Base-by-base conservation (phyloP, 129 eudicot species). In the Apium graveolens region DNA sequence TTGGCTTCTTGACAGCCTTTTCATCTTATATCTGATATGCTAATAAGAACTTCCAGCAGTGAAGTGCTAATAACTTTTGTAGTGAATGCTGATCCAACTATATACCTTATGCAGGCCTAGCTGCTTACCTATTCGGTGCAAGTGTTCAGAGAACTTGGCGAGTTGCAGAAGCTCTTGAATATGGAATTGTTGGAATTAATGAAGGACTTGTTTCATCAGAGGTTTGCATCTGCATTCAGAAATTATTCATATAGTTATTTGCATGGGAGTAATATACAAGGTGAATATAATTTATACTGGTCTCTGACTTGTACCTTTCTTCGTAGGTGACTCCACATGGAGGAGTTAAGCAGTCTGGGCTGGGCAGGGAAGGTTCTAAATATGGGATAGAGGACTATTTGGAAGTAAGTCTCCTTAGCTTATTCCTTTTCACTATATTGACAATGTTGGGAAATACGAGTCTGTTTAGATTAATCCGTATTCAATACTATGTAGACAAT, bases 361-460 rank as follows among this genome's bases (percentile, higher is more conserved):
- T 95, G 76, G 99, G 99, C 35, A 86, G 99, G 42, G 97, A 92
- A 90, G 99, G 96, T 80, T 95, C 97, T 81, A 95, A 90, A 73
- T 95, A 92, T 29, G 97, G 97, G 73, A 84, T 89, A 80, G 99
- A 95, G 66, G 97, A 95, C 44, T 92, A 86, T 80, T 85, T 91
- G 73, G 99, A 95, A 79, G 98, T 94, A 86, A 68, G 90, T 85
- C 39, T 39, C 44, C 39, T 72, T 4, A 65, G 5, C 45, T 29
- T 17, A 16, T 29, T 26, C 17, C 42, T 39, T 12, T 31, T 69
- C 46, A 49, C 29, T 46, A 3, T 11, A n/a, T 24, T 34, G 57
- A 39, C 34, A 20, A 69, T 68, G 41, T 0, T 9, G 10, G 5
- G 35, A 42, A 42, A 41, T 8, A 44, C 11, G 48, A 68, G 90